phyloP scores from a whole-genome alignment of 805 yeast species.

The Wickerhamiella sorbophila region DNA sequence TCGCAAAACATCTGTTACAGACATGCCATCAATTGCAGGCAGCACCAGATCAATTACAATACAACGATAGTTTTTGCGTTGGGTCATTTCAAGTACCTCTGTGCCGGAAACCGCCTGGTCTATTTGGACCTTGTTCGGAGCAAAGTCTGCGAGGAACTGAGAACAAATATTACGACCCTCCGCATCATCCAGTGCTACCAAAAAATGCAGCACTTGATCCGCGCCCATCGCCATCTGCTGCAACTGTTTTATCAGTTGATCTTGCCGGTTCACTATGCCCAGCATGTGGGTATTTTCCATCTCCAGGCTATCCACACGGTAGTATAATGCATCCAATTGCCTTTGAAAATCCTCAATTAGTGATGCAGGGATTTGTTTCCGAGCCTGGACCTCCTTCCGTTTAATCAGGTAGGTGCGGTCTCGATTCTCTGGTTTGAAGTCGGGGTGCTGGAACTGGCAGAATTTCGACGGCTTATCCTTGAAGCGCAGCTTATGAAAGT shows the following conservation, averaged over 20 bases:
- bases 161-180: slow-evolving; percentile 60
- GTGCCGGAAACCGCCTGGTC: slow-evolving; percentile 89
- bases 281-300: slow-evolving; percentile 4
- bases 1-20: slow-evolving; percentile 81
- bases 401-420: slow-evolving; percentile 78
- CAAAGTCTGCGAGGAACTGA: slow-evolving; percentile 62
- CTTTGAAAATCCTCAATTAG: slow-evolving; percentile 22
- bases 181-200: slow-evolving; percentile 43
- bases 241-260: slow-evolving; percentile 9
- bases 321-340: slow-evolving; percentile 20
- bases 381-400: slow-evolving; percentile 34
- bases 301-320: slow-evolving; percentile 16
- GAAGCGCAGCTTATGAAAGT: slow-evolving; percentile 87
- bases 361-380: slow-evolving; percentile 8
- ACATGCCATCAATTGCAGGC: slow-evolving; percentile 47
- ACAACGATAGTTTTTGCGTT: slow-evolving; percentile 38
- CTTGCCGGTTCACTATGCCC: slow-evolving; percentile 16
- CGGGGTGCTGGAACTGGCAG: slow-evolving; percentile 94
- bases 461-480: slow-evolving; percentile 20
- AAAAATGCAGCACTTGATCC: slow-evolving; percentile 36
- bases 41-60: slow-evolving; percentile 45
- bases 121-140: slow-evolving; percentile 57
- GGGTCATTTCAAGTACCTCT: slow-evolving; percentile 76
- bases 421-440: slow-evolving; percentile 59
- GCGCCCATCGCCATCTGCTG: slow-evolving; percentile 30